Conservation (phyloP, 768 basidiomycete genomes). For the Kwoniella newhampshirensis region DNA sequence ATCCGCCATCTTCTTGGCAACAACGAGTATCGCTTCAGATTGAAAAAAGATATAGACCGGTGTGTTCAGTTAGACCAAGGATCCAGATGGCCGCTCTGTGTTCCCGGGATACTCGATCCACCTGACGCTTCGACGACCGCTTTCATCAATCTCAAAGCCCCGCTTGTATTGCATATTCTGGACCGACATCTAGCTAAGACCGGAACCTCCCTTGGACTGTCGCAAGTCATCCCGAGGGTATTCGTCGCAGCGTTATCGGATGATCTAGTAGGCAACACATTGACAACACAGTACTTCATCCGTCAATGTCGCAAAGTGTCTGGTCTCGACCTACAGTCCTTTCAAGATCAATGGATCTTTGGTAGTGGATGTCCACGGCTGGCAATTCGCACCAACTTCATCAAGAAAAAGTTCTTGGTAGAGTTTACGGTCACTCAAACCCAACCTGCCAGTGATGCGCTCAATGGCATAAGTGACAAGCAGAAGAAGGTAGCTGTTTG, state of each 20-base stretch:
- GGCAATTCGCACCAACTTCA: slow-evolving; percentile 84
- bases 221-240: slow-evolving; percentile 89
- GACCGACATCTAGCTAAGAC: slow-evolving; percentile 91
- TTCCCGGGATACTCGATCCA: slow-evolving; percentile 78
- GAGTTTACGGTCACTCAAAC: slow-evolving; percentile 93
- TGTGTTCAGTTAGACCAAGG: slow-evolving; percentile 85
- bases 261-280: slow-evolving; percentile 73
- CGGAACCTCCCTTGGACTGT: slow-evolving; percentile 88
- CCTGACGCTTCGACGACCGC: slow-evolving; percentile 75
- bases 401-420: slow-evolving; percentile 96
- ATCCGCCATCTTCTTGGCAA: slow-evolving; percentile 83
- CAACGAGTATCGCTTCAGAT: slow-evolving; percentile 91
- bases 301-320: slow-evolving; percentile 90
- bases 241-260: slow-evolving; percentile 92
- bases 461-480: slow-evolving; percentile 61
- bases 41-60: slow-evolving; percentile 95
- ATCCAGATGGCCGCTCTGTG: slow-evolving; percentile 86
- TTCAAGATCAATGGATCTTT: slow-evolving; percentile 99
- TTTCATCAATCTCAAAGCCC: slow-evolving; percentile 92
- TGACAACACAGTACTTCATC: slow-evolving; percentile 88
- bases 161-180: slow-evolving; percentile 92
- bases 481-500: slow-evolving; percentile 22
- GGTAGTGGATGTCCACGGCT: slow-evolving; percentile 94
- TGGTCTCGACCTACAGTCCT: slow-evolving; percentile 68
- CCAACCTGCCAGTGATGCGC: slow-evolving; percentile 68